phyloP scores from a whole-genome alignment of 1,284 basidiomycete species.

The Ceratobasidium sp. region DNA sequence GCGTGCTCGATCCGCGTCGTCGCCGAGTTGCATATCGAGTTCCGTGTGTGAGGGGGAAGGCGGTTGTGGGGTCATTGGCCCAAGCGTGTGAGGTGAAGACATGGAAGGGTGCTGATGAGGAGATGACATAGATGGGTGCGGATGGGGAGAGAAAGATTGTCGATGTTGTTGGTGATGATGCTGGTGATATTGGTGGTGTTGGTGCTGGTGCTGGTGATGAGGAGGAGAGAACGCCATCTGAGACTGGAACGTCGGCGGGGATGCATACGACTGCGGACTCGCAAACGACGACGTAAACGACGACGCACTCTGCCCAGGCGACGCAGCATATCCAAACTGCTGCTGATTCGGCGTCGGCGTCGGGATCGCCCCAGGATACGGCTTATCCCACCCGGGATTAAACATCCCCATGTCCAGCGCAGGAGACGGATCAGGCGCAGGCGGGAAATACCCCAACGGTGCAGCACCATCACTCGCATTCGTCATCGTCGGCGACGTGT shows the following conservation, averaged over 20 bases:
- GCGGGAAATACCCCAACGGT: conserved; percentile 25
- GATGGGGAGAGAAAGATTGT: too few relatives aligned
- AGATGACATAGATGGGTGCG: not conserved
- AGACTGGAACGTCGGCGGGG: conserved; percentile 1
- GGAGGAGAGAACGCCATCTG: conserved; percentile 14
- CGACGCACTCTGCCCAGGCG: not conserved
- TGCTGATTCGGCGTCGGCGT: not conserved
- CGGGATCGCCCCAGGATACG: conserved; percentile 10
- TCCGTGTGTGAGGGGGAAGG: not conserved
- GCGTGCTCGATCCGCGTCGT: conserved; percentile 35
- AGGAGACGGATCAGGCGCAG: conserved; percentile 25
- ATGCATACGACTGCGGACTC: conserved; percentile 16
- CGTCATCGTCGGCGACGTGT: conserved; percentile 7
- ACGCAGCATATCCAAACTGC: too few relatives aligned
- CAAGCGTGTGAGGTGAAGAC: not conserved
- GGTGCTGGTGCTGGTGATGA: conserved; percentile 9
- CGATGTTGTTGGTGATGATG: not conserved
- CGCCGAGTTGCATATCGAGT: conserved; percentile 15
- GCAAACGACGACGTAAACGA: conserved; percentile 2
- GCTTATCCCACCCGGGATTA: conserved; percentile 12
- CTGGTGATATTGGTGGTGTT: conserved; percentile 2
- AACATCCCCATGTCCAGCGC: not conserved
- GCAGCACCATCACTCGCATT: not conserved
- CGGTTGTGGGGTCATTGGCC: not conserved
- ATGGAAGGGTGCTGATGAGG: not conserved